Evolutionary conservation across 2,329 filamentous ascomycete genomes (phyloP).

Genomic region (Fusarium dlaminii): DNA sequence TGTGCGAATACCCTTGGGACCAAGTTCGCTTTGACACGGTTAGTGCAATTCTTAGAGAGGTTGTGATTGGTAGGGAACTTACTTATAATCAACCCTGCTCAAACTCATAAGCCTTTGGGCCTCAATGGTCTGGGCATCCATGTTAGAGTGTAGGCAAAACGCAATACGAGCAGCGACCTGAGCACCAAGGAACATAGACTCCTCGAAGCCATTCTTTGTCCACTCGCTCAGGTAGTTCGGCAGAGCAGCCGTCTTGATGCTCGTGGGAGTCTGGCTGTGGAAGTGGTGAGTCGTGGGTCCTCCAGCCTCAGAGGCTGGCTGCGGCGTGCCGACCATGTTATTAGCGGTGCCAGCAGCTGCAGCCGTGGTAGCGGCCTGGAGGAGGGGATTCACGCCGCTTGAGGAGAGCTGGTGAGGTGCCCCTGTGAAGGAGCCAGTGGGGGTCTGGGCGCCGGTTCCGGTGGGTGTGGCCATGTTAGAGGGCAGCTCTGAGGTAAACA

Average conservation of each 20-base stretch:
- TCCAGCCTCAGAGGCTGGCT: conserved; percentile 53
- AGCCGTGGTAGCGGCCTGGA: conserved; percentile 88
- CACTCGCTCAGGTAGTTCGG: conserved; percentile 92
- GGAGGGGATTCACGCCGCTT: conserved; percentile 83
- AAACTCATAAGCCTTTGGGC: conserved; percentile 66
- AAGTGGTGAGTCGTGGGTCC: conserved; percentile 59
- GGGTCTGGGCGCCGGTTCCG: conserved; percentile 91
- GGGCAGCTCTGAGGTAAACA: conserved; percentile 96
- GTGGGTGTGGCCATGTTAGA: conserved; percentile 92
- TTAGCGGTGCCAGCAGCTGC: conserved; percentile 60
- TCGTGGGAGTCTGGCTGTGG: conserved; percentile 79
- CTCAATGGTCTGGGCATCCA: conserved; percentile 62
- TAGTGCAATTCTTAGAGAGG: conserved; percentile 6
- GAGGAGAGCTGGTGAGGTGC: conserved; percentile 64
- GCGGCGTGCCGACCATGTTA: conserved; percentile 50
- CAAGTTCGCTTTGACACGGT: conserved; percentile 57
- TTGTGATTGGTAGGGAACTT: conserved; percentile 42
- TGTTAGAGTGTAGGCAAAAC: conserved; percentile 65
- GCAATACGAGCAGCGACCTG: conserved; percentile 79
- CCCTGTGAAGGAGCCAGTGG: conserved; percentile 70
- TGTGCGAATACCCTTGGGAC: conserved; percentile 63
- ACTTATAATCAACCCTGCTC: conserved; percentile 70
- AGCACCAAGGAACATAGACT: conserved; percentile 85
- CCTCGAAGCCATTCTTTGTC: conserved; percentile 83
- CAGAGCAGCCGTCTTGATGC: conserved; percentile 79